A percentile compares a stretch with the other conserved stretches of the same genome.
Conservation (phyloP, 805 yeast species). For the Starmerella davenportii region DNA sequence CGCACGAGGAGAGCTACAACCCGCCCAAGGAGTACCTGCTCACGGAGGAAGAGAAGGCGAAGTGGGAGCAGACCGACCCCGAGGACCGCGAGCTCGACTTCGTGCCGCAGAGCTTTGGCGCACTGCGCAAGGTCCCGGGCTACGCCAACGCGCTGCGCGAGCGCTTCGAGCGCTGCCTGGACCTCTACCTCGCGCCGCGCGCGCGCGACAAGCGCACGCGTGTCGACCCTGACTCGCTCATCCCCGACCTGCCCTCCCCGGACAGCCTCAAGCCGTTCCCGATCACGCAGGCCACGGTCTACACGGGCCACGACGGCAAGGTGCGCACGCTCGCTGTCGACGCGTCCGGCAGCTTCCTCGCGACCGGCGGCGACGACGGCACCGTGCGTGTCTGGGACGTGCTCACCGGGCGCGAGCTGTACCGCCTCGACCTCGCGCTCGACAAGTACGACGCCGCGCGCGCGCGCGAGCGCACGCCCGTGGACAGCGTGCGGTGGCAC, state of each 20-base stretch:
- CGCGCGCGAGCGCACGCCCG: conserved; percentile 30
- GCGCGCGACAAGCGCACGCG: conserved; percentile 77
- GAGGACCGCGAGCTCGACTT: conserved; percentile 62
- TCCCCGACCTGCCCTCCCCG: conserved; percentile 94
- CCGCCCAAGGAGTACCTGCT: conserved; percentile 92
- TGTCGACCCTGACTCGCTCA: conserved; percentile 87
- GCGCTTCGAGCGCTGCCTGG: conserved; percentile 83
- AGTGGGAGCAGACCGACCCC: conserved; percentile 55
- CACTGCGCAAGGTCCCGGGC: conserved; percentile 87
- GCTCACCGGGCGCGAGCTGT: conserved; percentile 84
- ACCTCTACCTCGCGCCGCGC: conserved; percentile 88
- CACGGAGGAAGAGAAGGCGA: conserved; percentile 54
- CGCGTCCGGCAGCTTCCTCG: conserved; percentile 84
- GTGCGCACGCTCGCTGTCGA: conserved; percentile 71
- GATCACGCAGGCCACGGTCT: conserved; percentile 65
- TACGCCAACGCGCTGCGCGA: conserved; percentile 73
- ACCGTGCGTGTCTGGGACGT: conserved; percentile 93
- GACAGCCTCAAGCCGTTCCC: conserved; percentile 96
- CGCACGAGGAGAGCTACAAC: conserved; percentile 88
- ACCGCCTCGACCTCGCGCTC: conserved; percentile 26
- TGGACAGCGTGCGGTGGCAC: conserved; percentile 58
- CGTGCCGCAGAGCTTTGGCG: conserved; percentile 60
- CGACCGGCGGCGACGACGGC: conserved; percentile 97
- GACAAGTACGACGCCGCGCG: conserved; percentile 23
- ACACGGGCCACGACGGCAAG: conserved; percentile 66